Evolutionary conservation across 2,329 filamentous ascomycete species (phyloP).

Genomic region (Penicillium olsonii): DNA sequence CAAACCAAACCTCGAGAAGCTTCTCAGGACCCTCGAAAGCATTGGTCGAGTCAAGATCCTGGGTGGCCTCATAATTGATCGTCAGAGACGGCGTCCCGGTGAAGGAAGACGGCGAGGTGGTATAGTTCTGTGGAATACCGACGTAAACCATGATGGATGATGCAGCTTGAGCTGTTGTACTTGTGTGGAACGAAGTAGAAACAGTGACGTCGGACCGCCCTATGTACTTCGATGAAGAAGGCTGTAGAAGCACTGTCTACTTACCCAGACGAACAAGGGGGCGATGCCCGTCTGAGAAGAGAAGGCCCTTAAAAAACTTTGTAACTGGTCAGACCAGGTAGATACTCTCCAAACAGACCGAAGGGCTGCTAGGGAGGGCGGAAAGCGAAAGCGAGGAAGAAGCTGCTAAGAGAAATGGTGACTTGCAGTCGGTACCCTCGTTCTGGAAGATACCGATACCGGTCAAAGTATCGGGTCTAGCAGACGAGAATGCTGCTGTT

Average conservation of each 20-base stretch:
- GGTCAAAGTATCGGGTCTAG: conserved; percentile 79
- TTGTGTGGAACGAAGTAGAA: conserved; percentile 16
- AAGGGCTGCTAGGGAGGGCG: conserved; percentile 79
- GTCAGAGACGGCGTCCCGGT: conserved; percentile 85
- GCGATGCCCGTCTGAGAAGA: conserved; percentile 91
- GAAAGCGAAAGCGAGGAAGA: conserved; percentile 73
- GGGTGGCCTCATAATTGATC: conserved; percentile 92
- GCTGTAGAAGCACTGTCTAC: conserved; percentile 89
- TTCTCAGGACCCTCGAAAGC: conserved; percentile 99
- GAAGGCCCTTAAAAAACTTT: conserved; percentile 81
- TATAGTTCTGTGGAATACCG: conserved; percentile 77
- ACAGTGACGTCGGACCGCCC: conserved; percentile 26
- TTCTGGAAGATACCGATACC: conserved; percentile 80
- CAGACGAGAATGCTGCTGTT: conserved; percentile 69
- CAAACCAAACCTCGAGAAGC: conserved; percentile 97
- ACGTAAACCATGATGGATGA: conserved; percentile 71
- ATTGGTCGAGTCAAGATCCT: conserved; percentile 91
- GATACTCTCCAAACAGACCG: conserved; percentile 59
- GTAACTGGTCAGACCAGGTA: conserved; percentile 78
- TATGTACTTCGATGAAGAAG: conserved; percentile 26
- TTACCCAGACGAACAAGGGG: conserved; percentile 87
- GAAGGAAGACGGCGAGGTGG: conserved; percentile 74
- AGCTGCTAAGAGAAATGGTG: conserved; percentile 88
- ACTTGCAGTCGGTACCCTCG: conserved; percentile 62
- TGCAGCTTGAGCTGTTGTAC: conserved; percentile 22